phyloP scores from a whole-genome alignment of 352 stramenopile genomes.

The Bremia lactucae region DNA sequence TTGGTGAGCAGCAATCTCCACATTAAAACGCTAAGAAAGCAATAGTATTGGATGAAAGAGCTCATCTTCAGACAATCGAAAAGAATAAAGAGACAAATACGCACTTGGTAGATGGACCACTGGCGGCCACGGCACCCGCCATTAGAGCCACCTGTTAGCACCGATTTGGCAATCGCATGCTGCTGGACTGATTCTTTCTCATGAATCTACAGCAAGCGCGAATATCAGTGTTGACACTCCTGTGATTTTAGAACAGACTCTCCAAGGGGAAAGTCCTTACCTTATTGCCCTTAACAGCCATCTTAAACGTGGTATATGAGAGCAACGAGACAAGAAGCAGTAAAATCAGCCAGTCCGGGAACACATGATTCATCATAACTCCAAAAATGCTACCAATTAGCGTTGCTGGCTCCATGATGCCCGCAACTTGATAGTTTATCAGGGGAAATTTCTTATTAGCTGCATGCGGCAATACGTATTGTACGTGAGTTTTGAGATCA shows the following conservation, averaged over 20 bases:
- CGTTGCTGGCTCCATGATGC: slow-evolving; percentile 96
- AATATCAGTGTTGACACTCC: neutral
- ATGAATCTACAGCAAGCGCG: slow-evolving; percentile 25
- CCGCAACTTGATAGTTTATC: slow-evolving; percentile 97
- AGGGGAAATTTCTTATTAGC: slow-evolving; percentile 83
- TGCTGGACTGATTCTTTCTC: slow-evolving; percentile 45
- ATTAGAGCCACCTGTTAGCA: slow-evolving; percentile 34
- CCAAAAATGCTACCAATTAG: slow-evolving; percentile 70
- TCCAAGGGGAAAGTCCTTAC: slow-evolving; percentile 8
- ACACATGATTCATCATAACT: slow-evolving; percentile 76
- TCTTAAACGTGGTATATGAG: slow-evolving; percentile 70
- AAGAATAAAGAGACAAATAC: neutral
- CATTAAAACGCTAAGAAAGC: slow-evolving; percentile 45
- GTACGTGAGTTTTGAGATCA: neutral
- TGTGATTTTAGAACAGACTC: neutral
- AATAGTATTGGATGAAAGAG: neutral
- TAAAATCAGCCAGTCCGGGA: slow-evolving; percentile 79
- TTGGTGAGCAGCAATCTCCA: slow-evolving; percentile 36
- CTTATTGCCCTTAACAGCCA: slow-evolving; percentile 52
- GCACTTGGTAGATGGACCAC: slow-evolving; percentile 65
- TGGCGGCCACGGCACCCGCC: slow-evolving; percentile 33
- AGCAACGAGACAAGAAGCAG: slow-evolving; percentile 65
- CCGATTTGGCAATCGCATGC: slow-evolving; percentile 33
- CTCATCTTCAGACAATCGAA: neutral
- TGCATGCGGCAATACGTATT: no score